Evolutionary conservation across 352 stramenopile genomes (phyloP).

Genomic region (Thraustochytrium sp.): DNA sequence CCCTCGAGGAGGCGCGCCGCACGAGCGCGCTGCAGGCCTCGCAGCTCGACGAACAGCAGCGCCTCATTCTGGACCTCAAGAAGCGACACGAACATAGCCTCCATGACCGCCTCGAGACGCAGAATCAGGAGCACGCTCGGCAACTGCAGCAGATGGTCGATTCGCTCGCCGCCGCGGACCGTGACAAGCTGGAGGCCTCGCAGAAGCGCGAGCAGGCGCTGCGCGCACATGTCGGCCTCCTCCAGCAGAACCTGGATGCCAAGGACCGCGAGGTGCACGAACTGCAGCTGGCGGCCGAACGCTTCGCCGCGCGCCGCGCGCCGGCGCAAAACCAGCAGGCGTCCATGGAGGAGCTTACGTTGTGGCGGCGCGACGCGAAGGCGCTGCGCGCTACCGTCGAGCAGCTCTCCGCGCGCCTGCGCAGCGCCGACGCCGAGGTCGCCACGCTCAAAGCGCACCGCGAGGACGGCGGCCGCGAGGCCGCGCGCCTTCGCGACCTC

Average conservation of each 20-base stretch:
- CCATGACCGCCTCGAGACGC: neutral
- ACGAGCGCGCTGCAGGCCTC: neutral
- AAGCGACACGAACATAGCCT: neutral
- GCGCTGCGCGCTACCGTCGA: neutral
- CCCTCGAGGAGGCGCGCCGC: neutral
- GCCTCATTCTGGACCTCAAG: neutral
- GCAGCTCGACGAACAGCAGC: neutral
- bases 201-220: neutral
- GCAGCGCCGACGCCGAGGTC: neutral
- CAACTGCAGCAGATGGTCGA: neutral
- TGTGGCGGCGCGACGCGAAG: neutral
- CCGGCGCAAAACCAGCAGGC: neutral
- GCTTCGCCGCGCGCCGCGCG: neutral
- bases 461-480: neutral
- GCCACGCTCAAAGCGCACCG: neutral
- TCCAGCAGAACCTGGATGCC: neutral
- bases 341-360: neutral
- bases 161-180: neutral
- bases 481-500: neutral
- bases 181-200: neutral
- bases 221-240: neutral
- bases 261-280: neutral
- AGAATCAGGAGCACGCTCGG: neutral
- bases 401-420: neutral
- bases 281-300: neutral